phyloP scores from a whole-genome alignment of 371 early-diverging fungal species.

The Dichotomocladium elegans region DNA sequence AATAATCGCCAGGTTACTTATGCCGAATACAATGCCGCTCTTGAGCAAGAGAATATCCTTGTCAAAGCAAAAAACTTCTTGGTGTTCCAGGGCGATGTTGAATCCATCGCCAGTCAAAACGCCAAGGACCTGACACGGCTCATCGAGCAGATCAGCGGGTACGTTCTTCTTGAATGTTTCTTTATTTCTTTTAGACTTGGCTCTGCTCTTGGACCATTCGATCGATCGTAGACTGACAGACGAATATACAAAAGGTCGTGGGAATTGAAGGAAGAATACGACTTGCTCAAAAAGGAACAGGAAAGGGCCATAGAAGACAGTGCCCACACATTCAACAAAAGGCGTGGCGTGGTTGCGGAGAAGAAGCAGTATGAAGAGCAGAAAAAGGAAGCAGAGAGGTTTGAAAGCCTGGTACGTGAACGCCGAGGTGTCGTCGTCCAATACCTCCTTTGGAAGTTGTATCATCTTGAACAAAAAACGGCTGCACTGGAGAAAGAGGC shows the following conservation, averaged over 20 bases:
- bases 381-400: slow-evolving; percentile 86
- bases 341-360: slow-evolving; percentile 82
- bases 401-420: slow-evolving; percentile 63
- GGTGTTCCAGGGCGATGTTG: slow-evolving; percentile 99
- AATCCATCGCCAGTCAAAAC: slow-evolving; percentile 94
- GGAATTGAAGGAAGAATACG: slow-evolving; percentile 88
- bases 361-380: slow-evolving; percentile 90
- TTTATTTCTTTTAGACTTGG: neutral
- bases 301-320: slow-evolving; percentile 88
- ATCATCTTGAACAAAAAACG: slow-evolving; percentile 71
- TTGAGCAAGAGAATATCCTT: slow-evolving; percentile 90
- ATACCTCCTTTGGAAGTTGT: slow-evolving; percentile 86
- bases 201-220: neutral
- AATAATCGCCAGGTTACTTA: slow-evolving; percentile 70
- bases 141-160: slow-evolving; percentile 96
- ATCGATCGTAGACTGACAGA: neutral
- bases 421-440: slow-evolving; percentile 55
- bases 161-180: slow-evolving; percentile 7
- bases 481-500: slow-evolving; percentile 47
- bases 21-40: slow-evolving; percentile 68
- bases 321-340: slow-evolving; percentile 83
- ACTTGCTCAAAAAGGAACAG: slow-evolving; percentile 74
- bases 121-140: slow-evolving; percentile 91
- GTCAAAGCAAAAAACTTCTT: slow-evolving; percentile 96
- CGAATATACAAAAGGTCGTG: slow-evolving; percentile 54